Base-by-base conservation (phyloP, 352 stramenopile genomes). In the Globisporangium camurandrum region DNA sequence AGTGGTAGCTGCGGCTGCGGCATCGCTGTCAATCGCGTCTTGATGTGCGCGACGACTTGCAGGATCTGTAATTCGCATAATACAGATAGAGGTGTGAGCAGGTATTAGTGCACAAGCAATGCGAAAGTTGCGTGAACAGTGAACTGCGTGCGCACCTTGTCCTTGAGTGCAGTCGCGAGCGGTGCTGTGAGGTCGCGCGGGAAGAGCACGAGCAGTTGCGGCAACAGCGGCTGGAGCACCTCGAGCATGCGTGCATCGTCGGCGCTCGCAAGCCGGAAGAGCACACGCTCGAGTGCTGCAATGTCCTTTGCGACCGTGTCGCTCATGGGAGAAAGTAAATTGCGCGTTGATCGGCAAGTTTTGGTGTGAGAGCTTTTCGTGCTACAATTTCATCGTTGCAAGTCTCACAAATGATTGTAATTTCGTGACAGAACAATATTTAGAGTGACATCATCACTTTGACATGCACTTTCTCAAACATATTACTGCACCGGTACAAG, bases 221-320 rank as follows among this genome's bases (percentile, higher is more conserved):
- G 80, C 14, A 92, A 63, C 16, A 92, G 60, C 27, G 59, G 61
- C 51, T 84, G 74, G 37, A 89, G 56, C 49, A 89, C 76, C 16
- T 66, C 42, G 19, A 84, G 47, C 64, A 87, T 61, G 27, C 78
- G 75, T 46, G 79, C 78, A 33, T 87, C 78, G n/a, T 71, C 56
- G 27, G 75, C 64, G 51, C 73, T 89, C 38, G 75, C 78, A 26
- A 89, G 69, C 7, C 78, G 78, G 71, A 89, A 89, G 41, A 87
- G 67, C 56, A 89, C 69, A 63, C 78, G 78, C 37, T 89, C 75
- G 38, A 89, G 64, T 54, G 75, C 78, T 23, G 85, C 75, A 26
- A 79, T 63, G 23, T 89, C 78, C 45, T n/a, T 30, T 1, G 11
- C 20, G 17, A 86, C 54, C 3, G 66, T 59, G 3, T 67, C 60